phyloP scores from a whole-genome alignment of 768 basidiomycete species.

The Trametes maxima region DNA sequence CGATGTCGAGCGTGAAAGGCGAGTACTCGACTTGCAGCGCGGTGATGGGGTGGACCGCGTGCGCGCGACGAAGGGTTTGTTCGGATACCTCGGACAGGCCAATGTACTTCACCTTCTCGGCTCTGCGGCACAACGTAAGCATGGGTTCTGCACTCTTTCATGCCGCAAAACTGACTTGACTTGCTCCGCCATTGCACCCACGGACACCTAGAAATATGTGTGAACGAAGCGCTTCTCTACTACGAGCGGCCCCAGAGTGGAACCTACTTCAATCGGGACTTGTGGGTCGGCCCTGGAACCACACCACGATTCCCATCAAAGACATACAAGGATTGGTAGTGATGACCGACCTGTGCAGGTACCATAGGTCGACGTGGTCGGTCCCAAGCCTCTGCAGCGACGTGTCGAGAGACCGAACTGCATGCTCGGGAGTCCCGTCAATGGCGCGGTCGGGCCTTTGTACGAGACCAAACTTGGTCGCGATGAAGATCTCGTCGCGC shows the following conservation, averaged over 20 bases:
- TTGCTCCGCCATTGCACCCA: constrained; percentile 32
- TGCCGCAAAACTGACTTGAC: constrained; percentile 37
- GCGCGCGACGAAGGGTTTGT: constrained; percentile 39
- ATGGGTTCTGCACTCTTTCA: constrained; percentile 1
- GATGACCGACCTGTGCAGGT: constrained; percentile 32
- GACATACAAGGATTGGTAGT: not conserved
- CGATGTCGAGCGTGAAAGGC: constrained; percentile 39
- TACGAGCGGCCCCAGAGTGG: not conserved
- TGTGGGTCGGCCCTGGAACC: not conserved
- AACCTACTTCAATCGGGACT: constrained; percentile 13
- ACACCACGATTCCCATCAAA: not conserved
- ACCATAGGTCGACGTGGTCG: constrained; percentile 38
- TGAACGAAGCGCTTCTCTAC: not conserved
- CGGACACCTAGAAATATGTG: constrained; percentile 23
- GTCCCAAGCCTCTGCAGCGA: constrained; percentile 33
- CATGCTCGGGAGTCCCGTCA: constrained; percentile 33
- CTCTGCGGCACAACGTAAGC: constrained; percentile 18
- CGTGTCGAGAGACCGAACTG: constrained; percentile 28
- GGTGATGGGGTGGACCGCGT: constrained; percentile 39
- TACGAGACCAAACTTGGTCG: constrained; percentile 40
- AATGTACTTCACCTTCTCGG: constrained; percentile 40
- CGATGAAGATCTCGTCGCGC: constrained; percentile 49
- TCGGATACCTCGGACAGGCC: constrained; percentile 40
- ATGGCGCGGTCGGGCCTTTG: constrained; percentile 16
- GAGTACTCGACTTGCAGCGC: constrained; percentile 43